phyloP scores from a whole-genome alignment of 2,329 filamentous ascomycete genomes.

The Colletotrichum graminicola region DNA sequence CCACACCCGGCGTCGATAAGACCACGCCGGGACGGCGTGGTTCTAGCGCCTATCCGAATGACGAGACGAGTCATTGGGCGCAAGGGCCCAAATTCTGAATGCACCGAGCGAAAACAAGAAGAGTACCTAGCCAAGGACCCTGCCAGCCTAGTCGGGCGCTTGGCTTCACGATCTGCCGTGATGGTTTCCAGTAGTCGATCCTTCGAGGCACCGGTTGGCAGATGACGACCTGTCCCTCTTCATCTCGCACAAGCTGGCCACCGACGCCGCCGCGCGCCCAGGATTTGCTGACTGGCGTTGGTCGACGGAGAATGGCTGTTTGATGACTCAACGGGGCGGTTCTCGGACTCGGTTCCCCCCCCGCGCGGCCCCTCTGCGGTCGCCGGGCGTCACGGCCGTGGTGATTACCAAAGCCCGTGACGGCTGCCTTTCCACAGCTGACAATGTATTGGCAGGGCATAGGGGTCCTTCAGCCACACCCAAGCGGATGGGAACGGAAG shows the following conservation, averaged over 20 bases:
- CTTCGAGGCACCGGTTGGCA: constrained; percentile 16
- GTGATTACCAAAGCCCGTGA: constrained; percentile 26
- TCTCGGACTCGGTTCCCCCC: constrained; percentile 17
- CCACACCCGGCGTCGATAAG: constrained; percentile 12
- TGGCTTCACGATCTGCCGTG: constrained; percentile 5
- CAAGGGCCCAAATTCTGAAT: constrained; percentile 31
- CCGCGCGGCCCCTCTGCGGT: background rate
- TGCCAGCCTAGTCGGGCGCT: constrained; percentile 9
- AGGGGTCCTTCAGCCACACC: constrained; percentile 40
- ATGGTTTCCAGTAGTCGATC: constrained; percentile 32
- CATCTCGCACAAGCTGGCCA: constrained; percentile 31
- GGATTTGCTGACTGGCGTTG: constrained; percentile 3
- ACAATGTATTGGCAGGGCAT: constrained; percentile 28
- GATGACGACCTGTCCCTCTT: constrained; percentile 27
- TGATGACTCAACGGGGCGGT: constrained; percentile 19
- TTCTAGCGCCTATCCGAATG: constrained; percentile 23
- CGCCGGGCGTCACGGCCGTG: constrained; percentile 22
- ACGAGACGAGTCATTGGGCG: constrained; percentile 36
- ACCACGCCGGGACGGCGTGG: constrained; percentile 40
- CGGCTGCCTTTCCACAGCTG: background rate
- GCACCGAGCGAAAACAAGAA: background rate
- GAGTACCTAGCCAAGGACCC: constrained; percentile 14
- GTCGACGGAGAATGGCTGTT: background rate
- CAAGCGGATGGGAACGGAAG: constrained; percentile 26
- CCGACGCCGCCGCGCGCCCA: constrained; percentile 14